phyloP scores from a whole-genome alignment of 495 filamentous ascomycete species.

The Annulohypoxylon nitens region DNA sequence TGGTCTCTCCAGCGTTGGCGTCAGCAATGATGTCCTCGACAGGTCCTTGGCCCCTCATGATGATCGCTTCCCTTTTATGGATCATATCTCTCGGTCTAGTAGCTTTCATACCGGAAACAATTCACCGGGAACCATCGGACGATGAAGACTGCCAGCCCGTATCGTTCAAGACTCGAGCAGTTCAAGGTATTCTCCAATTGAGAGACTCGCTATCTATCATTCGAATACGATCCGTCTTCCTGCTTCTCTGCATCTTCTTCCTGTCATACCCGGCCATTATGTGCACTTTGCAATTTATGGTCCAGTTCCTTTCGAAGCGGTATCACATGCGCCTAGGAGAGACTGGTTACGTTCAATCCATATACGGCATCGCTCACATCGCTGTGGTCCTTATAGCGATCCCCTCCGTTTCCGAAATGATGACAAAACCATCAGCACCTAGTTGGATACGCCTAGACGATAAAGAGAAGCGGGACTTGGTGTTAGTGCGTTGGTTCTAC shows the following conservation, averaged over 20 bases:
- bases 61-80: constrained; percentile 51
- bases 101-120: constrained; percentile 63
- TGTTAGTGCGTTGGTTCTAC: constrained; percentile 47
- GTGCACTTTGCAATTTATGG: constrained; percentile 50
- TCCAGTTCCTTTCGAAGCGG: constrained; percentile 49
- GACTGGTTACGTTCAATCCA: constrained; percentile 51
- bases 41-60: constrained; percentile 67
- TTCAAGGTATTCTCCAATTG: constrained; percentile 35
- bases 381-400: constrained; percentile 45
- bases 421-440: constrained; percentile 32
- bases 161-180: constrained; percentile 32
- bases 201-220: constrained; percentile 41
- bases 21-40: constrained; percentile 69
- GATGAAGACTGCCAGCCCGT: neutral
- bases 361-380: constrained; percentile 48
- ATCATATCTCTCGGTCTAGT: constrained; percentile 48
- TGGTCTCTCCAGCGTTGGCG: constrained; percentile 64
- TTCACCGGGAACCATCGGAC: constrained; percentile 32
- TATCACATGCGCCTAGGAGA: constrained; percentile 46
- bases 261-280: constrained; percentile 39
- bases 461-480: constrained; percentile 40
- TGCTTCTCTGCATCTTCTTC: constrained; percentile 45
- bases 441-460: constrained; percentile 41
- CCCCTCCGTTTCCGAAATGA: constrained; percentile 38
- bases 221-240: constrained; percentile 37